Percentiles rank a stretch among this genome's conserved stretches.
These are phyloP conservation scores for Canariomyces notabilis DNA, from an alignment of 2,329 filamentous ascomycete species.

Conservation along the genomic window DNA sequence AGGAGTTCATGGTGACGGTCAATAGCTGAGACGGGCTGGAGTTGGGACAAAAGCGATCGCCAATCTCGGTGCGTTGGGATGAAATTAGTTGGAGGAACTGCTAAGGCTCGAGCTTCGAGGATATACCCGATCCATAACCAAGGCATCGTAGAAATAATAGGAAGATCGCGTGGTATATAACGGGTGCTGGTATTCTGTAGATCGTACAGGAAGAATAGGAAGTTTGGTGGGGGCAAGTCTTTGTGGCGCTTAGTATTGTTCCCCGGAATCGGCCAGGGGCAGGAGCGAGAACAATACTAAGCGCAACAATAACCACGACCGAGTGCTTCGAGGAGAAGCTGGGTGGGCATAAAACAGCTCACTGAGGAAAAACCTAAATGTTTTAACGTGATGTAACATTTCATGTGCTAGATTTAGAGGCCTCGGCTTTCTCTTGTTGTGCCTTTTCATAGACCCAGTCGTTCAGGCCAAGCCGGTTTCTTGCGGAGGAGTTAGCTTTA, in stretches of 20 bases:
- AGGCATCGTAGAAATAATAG: background rate
- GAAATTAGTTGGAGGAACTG: background rate
- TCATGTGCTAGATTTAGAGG: slow-evolving; percentile 16
- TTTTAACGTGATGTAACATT: slow-evolving; percentile 2
- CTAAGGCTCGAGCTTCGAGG: background rate
- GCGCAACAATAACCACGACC: slow-evolving; percentile 5
- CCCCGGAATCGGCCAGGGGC: background rate
- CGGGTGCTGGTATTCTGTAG: background rate
- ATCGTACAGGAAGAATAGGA: background rate
- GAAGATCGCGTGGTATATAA: background rate
- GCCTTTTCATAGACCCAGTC: slow-evolving; percentile 94
- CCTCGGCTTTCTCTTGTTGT: slow-evolving; percentile 51
- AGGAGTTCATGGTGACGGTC: background rate
- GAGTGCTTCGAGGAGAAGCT: background rate
- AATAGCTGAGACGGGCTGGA: background rate
- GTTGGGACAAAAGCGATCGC: background rate
- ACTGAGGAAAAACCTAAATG: slow-evolving; percentile 2
- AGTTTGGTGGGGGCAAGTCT: slow-evolving; percentile 8
- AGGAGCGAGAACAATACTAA: slow-evolving; percentile 22
- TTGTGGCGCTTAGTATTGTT: slow-evolving; percentile 25
- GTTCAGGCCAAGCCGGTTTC: slow-evolving; percentile 84
- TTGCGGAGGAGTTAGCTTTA: slow-evolving; percentile 54
- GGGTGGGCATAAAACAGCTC: background rate
- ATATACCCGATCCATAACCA: background rate
- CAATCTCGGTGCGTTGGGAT: background rate